phyloP scores from a whole-genome alignment of 768 basidiomycete species.

The Phallus indusiatus region DNA sequence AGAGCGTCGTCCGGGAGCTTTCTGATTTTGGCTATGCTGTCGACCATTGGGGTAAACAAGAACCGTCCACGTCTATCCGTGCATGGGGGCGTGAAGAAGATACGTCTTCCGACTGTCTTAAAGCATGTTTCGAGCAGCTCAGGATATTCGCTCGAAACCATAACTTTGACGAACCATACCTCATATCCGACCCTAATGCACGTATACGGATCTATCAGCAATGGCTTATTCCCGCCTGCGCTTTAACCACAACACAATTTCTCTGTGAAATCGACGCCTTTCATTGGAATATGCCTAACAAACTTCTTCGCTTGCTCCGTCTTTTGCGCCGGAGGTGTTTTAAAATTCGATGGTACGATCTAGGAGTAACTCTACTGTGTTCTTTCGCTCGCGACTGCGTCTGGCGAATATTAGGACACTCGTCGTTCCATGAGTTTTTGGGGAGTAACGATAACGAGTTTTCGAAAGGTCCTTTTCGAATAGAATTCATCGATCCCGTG shows the following conservation, averaged over 20 bases:
- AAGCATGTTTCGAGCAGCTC: not conserved
- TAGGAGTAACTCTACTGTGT: conserved; percentile 2
- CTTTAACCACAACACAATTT: not conserved
- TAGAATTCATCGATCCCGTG: conserved; percentile 1
- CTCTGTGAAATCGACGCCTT: not conserved
- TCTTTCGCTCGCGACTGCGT: not conserved
- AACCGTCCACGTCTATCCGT: not conserved
- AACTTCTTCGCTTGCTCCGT: not conserved
- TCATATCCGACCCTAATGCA: not conserved
- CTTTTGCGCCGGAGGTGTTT: conserved; percentile 5
- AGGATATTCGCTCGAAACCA: not conserved
- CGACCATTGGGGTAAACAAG: conserved; percentile 5
- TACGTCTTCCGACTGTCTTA: not conserved
- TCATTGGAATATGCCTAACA: not conserved
- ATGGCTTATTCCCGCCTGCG: not conserved
- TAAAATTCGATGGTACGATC: conserved; percentile 6
- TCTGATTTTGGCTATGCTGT: not conserved
- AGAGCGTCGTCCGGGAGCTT: not conserved
- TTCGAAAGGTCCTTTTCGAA: not conserved
- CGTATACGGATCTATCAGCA: not conserved
- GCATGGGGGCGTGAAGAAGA: not conserved
- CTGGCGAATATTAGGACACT: conserved; percentile 1
- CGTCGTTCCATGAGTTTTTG: not conserved
- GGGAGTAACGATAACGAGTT: not conserved
- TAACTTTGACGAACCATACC: conserved; percentile 3